Conservation (phyloP, 31 red algal genomes). For the Endocladia muricata region DNA sequence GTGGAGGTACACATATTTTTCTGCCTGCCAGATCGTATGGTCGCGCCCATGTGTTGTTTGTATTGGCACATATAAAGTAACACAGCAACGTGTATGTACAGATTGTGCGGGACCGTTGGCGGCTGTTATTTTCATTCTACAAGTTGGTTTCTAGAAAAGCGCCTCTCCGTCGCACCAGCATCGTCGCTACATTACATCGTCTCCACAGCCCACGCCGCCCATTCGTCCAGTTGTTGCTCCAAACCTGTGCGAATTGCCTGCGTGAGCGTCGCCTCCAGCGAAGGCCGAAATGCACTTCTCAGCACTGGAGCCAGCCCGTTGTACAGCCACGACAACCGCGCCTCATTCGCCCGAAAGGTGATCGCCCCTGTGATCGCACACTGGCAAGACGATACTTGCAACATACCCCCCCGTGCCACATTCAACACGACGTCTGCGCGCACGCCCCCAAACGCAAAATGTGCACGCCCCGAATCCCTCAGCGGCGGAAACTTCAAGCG, state of each 20-base stretch:
- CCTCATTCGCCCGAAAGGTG: slow-evolving; percentile 12
- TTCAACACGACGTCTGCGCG: background rate
- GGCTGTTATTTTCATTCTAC: too few relatives aligned
- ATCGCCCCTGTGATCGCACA: background rate
- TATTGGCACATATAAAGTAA: too few relatives aligned
- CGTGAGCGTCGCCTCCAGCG: background rate
- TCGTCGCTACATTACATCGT: background rate
- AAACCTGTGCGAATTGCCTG: background rate
- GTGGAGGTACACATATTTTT: too few relatives aligned
- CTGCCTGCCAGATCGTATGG: too few relatives aligned
- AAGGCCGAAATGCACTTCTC: background rate
- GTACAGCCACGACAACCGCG: slow-evolving; percentile 7
- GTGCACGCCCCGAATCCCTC: background rate
- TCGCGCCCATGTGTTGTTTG: too few relatives aligned
- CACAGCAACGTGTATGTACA: too few relatives aligned
- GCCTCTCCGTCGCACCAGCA: too few relatives aligned
- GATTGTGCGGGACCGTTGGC: too few relatives aligned
- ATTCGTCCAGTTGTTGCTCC: background rate
- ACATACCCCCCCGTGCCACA: background rate
- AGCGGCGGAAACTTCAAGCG: background rate
- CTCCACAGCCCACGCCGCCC: background rate
- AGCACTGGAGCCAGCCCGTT: background rate
- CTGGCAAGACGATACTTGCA: background rate
- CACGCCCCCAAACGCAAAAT: background rate
- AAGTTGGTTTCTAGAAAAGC: too few relatives aligned